phyloP scores from a whole-genome alignment of 306 rosid species.

The Cucurbita ficifolia region DNA sequence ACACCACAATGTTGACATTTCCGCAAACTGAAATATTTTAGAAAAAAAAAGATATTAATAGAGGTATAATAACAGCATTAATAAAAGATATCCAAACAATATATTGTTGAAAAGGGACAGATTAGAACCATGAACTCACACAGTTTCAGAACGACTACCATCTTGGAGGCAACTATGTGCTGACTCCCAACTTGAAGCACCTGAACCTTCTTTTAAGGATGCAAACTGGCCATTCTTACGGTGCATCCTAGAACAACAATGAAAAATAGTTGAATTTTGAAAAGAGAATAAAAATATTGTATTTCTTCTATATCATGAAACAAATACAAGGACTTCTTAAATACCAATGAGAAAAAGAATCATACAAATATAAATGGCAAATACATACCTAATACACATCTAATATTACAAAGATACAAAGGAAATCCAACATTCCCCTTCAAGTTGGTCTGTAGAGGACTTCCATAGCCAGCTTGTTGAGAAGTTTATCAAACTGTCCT shows the following conservation, averaged over 20 bases:
- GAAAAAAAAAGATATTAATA: background rate
- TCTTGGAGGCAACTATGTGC: conserved; percentile 38
- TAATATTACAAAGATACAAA: too few relatives aligned
- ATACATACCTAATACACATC: too few relatives aligned
- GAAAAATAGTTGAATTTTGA: background rate
- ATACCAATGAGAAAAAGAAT: too few relatives aligned
- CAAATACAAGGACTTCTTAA: too few relatives aligned
- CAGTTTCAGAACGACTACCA: conserved; percentile 49
- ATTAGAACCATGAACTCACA: conserved; percentile 39
- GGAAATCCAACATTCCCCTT: too few relatives aligned
- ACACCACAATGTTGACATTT: conserved; percentile 92
- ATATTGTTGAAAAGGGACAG: background rate
- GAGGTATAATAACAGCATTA: background rate
- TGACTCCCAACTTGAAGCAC: conserved; percentile 51
- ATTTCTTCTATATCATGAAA: too few relatives aligned
- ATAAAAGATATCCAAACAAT: background rate
- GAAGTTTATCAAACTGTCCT: too few relatives aligned
- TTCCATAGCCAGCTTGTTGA: too few relatives aligned
- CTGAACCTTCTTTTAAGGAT: conserved; percentile 53
- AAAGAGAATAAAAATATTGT: too few relatives aligned
- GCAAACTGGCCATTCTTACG: conserved; percentile 24
- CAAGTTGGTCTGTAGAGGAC: too few relatives aligned
- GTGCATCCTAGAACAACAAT: conserved; percentile 52
- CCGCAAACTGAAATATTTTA: conserved; percentile 32
- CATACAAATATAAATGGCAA: too few relatives aligned